Conservation (phyloP, 140 eudicot species). For the Erigeron philadelphicus region DNA sequence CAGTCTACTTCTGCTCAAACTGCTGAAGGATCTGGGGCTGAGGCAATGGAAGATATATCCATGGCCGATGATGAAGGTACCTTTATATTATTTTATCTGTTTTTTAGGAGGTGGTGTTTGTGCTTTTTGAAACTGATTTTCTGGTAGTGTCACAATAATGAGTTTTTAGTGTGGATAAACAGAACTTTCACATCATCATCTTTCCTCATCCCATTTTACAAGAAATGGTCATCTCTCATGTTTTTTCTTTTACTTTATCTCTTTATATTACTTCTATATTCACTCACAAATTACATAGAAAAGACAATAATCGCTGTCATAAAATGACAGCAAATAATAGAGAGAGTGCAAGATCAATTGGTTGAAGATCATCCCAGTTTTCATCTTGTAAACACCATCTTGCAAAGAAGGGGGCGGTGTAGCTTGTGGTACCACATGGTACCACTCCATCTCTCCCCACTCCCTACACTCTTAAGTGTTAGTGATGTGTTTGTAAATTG, state of each 20-base stretch:
- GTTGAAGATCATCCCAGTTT: too few relatives aligned
- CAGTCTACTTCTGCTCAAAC: slow-evolving; percentile 42
- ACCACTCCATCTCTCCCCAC: too few relatives aligned
- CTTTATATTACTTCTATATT: too few relatives aligned
- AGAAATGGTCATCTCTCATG: too few relatives aligned
- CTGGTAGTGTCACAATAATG: not conserved
- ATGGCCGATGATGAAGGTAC: slow-evolving; percentile 63
- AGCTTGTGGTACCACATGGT: not conserved
- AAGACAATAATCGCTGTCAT: too few relatives aligned
- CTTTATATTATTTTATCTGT: slow-evolving; percentile 8
- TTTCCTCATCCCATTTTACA: too few relatives aligned
- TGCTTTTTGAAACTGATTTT: not conserved
- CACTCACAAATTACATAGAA: too few relatives aligned
- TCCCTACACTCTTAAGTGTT: not conserved
- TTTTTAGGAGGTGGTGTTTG: not conserved
- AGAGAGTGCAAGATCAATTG: too few relatives aligned
- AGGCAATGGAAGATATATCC: slow-evolving; percentile 47
- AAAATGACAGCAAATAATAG: too few relatives aligned
- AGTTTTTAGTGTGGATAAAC: not conserved
- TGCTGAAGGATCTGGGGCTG: slow-evolving; percentile 38
- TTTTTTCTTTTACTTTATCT: too few relatives aligned
- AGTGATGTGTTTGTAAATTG: not conserved
- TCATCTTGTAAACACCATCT: too few relatives aligned
- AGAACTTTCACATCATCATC: too few relatives aligned
- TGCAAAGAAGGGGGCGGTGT: not conserved